Evolutionary conservation across 2,329 filamentous ascomycete genomes (phyloP).

Genomic region (Paraphaeosphaeria minitans): DNA sequence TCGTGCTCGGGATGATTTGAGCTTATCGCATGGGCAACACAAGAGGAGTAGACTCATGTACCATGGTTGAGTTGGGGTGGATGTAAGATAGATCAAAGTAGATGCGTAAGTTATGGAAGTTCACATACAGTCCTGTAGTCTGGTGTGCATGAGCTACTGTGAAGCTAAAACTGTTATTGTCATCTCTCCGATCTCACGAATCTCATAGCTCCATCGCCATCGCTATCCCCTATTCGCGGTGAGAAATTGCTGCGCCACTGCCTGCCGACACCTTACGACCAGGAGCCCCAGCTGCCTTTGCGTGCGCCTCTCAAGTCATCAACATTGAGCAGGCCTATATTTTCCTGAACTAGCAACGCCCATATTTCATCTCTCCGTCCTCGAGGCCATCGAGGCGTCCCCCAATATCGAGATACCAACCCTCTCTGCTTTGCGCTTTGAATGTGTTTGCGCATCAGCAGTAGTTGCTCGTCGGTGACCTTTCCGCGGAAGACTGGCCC

Average conservation of each 20-base stretch:
- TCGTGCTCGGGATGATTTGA: slow-evolving; percentile 2
- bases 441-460: too few species aligned
- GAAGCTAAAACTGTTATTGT: background rate
- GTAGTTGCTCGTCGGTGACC: background rate
- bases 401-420: background rate
- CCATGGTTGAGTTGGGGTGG: background rate
- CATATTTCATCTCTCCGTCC: background rate
- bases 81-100: background rate
- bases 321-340: too few species aligned
- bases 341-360: background rate
- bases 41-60: background rate
- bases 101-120: background rate
- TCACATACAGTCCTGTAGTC: background rate
- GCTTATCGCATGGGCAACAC: background rate
- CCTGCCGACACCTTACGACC: too few species aligned
- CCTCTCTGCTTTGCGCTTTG: background rate
- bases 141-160: background rate
- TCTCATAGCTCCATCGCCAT: too few species aligned
- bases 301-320: too few species aligned
- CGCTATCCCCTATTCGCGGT: too few species aligned
- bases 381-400: background rate
- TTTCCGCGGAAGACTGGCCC: background rate
- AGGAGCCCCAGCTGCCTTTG: too few species aligned
- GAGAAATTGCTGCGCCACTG: too few species aligned
- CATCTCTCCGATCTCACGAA: background rate